phyloP scores from a whole-genome alignment of 805 yeast species.

The Cyberlindnera mrakii region DNA sequence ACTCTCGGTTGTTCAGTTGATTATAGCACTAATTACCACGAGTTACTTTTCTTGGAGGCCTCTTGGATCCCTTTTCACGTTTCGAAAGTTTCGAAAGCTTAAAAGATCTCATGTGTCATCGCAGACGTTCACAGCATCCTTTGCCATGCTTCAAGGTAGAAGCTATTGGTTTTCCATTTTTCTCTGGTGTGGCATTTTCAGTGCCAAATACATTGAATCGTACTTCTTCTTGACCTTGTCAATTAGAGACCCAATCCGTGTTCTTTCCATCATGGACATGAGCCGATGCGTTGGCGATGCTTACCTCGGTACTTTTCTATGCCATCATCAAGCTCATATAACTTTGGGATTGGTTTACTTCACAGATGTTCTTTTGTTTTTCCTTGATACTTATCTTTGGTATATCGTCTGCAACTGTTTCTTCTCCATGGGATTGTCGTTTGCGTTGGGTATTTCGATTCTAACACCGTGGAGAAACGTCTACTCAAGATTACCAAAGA shows the following conservation, averaged over 20 bases:
- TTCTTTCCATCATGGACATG: conserved; percentile 51
- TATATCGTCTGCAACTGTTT: conserved; percentile 74
- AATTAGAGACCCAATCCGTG: conserved; percentile 68
- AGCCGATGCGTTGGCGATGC: conserved; percentile 60
- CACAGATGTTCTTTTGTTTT: conserved; percentile 66
- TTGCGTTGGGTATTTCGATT: conserved; percentile 73
- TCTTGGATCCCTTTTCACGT: conserved; percentile 44
- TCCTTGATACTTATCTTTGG: conserved; percentile 82
- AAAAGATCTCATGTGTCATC: conserved; percentile 52
- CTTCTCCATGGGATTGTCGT: conserved; percentile 64
- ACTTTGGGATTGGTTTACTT: conserved; percentile 46
- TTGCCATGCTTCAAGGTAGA: conserved; percentile 46
- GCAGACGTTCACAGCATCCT: conserved; percentile 53
- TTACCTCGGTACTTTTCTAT: conserved; percentile 45
- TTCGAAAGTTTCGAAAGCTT: conserved; percentile 17
- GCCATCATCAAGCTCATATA: conserved; percentile 52
- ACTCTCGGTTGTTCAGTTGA: conserved; percentile 48
- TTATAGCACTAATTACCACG: conserved; percentile 50
- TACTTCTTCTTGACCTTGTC: conserved; percentile 74
- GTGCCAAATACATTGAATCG: conserved; percentile 67
- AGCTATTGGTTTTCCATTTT: conserved; percentile 57
- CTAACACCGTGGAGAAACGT: conserved; percentile 88
- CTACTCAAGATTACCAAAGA: conserved; percentile 66
- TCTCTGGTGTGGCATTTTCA: conserved; percentile 61
- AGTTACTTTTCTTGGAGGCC: conserved; percentile 56